Conservation (phyloP, 2,329 filamentous ascomycete species). For the Cytospora mali region DNA sequence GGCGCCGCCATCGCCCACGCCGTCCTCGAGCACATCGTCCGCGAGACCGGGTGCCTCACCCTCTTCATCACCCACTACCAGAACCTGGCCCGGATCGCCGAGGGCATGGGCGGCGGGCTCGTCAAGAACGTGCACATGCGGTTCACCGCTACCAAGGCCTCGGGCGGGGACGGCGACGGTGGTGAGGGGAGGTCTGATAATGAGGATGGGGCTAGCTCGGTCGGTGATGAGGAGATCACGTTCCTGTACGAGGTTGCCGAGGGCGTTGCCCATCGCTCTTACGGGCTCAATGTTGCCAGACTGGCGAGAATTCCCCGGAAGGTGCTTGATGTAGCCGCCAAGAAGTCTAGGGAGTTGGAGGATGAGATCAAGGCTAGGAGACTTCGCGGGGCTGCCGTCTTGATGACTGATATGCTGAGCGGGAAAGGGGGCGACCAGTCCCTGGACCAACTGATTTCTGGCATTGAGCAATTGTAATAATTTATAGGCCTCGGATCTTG, state of each 20-base stretch:
- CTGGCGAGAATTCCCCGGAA: conserved; percentile 78
- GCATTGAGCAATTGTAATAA: conserved; percentile 57
- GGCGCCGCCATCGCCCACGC: conserved; percentile 94
- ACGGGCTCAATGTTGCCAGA: conserved; percentile 90
- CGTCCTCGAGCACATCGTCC: conserved; percentile 82
- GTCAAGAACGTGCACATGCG: conserved; percentile 94
- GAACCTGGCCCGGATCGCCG: conserved; percentile 71
- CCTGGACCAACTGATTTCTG: conserved; percentile 55
- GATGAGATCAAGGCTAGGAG: conserved; percentile 66
- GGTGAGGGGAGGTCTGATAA: conserved; percentile 28
- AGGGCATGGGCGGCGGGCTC: conserved; percentile 61
- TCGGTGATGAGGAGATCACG: conserved; percentile 76
- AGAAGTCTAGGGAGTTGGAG: conserved; percentile 81
- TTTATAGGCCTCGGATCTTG: neutral
- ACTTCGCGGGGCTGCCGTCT: conserved; percentile 52
- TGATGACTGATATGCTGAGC: conserved; percentile 47
- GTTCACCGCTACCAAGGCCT: conserved; percentile 58
- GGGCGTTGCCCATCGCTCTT: conserved; percentile 90
- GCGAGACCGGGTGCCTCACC: conserved; percentile 73
- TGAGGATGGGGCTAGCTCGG: conserved; percentile 37
- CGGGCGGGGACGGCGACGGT: neutral
- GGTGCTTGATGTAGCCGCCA: conserved; percentile 77
- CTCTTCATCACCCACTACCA: conserved; percentile 99
- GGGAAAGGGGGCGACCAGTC: conserved; percentile 41
- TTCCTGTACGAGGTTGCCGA: conserved; percentile 93